phyloP scores from a whole-genome alignment of 371 early-diverging fungal genomes.

The Actinomortierella wolfii region DNA sequence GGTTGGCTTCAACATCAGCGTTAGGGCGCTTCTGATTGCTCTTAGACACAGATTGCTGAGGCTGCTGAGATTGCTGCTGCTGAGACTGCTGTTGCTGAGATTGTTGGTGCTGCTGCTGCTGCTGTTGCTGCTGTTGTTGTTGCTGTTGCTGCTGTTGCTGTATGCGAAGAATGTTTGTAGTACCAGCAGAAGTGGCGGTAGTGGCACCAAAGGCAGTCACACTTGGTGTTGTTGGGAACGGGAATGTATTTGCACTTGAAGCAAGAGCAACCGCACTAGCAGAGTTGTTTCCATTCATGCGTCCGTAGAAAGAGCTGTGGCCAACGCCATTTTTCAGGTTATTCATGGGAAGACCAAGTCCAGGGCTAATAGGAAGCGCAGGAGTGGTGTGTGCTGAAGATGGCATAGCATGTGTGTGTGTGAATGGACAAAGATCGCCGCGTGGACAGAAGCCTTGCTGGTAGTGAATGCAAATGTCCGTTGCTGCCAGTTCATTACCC shows the following conservation, averaged over 20 bases:
- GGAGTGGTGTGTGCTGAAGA: conserved; percentile 21
- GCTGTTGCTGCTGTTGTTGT: conserved; percentile 28
- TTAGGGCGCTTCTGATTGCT: conserved; percentile 40
- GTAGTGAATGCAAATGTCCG: conserved; percentile 53
- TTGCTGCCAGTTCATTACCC: conserved; percentile 13
- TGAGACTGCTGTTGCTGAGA: conserved; percentile 24
- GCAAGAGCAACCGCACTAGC: conserved; percentile 7
- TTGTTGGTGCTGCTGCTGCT: conserved; percentile 16
- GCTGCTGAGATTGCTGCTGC: conserved; percentile 12
- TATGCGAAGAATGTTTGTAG: conserved; percentile 16
- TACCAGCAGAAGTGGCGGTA: conserved; percentile 8
- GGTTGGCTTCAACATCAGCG: conserved; percentile 51
- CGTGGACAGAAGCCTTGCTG: conserved; percentile 64
- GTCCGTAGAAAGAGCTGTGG: conserved; percentile 35
- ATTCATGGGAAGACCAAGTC: conserved; percentile 19
- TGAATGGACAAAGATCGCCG: conserved; percentile 63
- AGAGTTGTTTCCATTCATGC: conserved; percentile 16
- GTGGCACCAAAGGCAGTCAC: conserved; percentile 13
- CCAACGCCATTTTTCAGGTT: conserved; percentile 18
- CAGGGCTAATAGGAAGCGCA: conserved; percentile 25
- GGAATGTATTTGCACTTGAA: conserved; percentile 11
- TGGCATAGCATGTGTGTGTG: conserved; percentile 46
- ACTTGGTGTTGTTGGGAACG: conserved; percentile 15
- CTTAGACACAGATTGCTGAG: background rate
- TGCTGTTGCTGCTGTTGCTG: conserved; percentile 34